Evolutionary conservation across 2,329 filamentous ascomycete genomes (phyloP), one percentile per base, ranked within the genome.

Genomic region (Alternaria viburni): DNA sequence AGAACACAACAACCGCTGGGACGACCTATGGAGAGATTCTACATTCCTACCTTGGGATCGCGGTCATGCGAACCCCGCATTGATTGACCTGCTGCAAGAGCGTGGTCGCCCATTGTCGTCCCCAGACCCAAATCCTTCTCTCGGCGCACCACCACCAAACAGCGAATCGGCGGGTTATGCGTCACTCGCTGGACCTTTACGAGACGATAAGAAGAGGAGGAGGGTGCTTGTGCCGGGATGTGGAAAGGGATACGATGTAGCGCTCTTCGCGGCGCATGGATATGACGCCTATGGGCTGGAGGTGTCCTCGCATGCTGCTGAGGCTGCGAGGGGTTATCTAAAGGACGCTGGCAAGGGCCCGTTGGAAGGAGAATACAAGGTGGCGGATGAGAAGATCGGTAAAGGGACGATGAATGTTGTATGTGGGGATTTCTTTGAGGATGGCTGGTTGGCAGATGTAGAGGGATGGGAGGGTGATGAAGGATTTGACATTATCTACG

Each of bases 201-300:
- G 32, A 2, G 9, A 56, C 0, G 69, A 70, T 28, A 72, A 73
- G 59, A 79, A 26, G 71, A 81, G 78, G 59, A 87, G 86, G 70
- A 83, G 82, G 60, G 93, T 90, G 1, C 83, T 96, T 9, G 90
- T 97, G 0, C 91, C 93, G 0, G 93, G 93, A 6, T 97, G 93
- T 79, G 93, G 93, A 0, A 86, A 87, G 50, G 93, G 93, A 6
- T 91, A 96, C 74, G 93, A 97, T 80, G 91, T 93, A 2, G 83
- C 93, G 10, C 83, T 97, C 41, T 85, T 97, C 47, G 87, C 89
- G 54, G 87, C 88, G 10, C 88, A 90, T 73, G 93, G 93, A 1
- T 96, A 92, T 76, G 90, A 96, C 79, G 88, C 89, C 1, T 89
- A 88, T 72, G 93, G 92, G 0, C 80, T 97, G 2, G 93, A 96